Conservation (phyloP, 2,329 filamentous ascomycete species). For the Pseudogymnoascus sp. region DNA sequence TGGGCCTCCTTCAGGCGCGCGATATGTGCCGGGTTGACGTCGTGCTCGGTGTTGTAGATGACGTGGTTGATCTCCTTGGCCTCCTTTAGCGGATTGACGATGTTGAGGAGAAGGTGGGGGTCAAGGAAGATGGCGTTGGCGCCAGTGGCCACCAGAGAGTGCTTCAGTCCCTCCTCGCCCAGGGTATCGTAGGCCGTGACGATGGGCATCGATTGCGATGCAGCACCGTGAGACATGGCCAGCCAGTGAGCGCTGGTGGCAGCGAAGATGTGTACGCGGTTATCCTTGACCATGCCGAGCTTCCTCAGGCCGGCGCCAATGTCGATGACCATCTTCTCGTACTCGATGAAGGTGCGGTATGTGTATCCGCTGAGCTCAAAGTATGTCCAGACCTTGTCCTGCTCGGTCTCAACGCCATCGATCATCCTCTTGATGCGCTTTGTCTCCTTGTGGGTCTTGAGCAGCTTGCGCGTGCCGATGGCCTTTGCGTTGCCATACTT, state of each 20-base stretch:
- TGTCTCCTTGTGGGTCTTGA: slow-evolving; percentile 72
- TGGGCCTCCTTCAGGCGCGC: slow-evolving; percentile 48
- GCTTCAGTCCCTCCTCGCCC: slow-evolving; percentile 72
- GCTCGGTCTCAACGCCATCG: slow-evolving; percentile 69
- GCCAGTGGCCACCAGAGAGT: slow-evolving; percentile 74
- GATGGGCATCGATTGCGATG: slow-evolving; percentile 81
- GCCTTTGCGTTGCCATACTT: slow-evolving; percentile 59
- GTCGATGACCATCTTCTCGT: slow-evolving; percentile 61
- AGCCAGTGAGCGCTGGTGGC: slow-evolving; percentile 44
- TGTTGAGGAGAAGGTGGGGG: slow-evolving; percentile 61
- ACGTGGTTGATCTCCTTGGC: slow-evolving; percentile 44
- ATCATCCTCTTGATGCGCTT: slow-evolving; percentile 61
- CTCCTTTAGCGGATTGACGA: slow-evolving; percentile 50
- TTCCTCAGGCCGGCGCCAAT: slow-evolving; percentile 65
- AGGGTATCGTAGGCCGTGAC: slow-evolving; percentile 94
- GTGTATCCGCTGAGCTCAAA: slow-evolving; percentile 76
- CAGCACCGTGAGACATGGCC: slow-evolving; percentile 43
- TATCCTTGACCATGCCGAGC: slow-evolving; percentile 61
- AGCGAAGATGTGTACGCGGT: slow-evolving; percentile 73
- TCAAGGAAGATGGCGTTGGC: slow-evolving; percentile 82
- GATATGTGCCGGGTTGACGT: slow-evolving; percentile 40
- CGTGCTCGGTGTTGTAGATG: slow-evolving; percentile 47
- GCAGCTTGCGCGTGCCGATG: slow-evolving; percentile 63
- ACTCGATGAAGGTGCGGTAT: slow-evolving; percentile 72
- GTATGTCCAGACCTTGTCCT: slow-evolving; percentile 84